A percentile compares a stretch with the other conserved stretches of the same genome.
phyloP scores from a whole-genome alignment of 148 eudicot species.

The Simmondsia chinensis region DNA sequence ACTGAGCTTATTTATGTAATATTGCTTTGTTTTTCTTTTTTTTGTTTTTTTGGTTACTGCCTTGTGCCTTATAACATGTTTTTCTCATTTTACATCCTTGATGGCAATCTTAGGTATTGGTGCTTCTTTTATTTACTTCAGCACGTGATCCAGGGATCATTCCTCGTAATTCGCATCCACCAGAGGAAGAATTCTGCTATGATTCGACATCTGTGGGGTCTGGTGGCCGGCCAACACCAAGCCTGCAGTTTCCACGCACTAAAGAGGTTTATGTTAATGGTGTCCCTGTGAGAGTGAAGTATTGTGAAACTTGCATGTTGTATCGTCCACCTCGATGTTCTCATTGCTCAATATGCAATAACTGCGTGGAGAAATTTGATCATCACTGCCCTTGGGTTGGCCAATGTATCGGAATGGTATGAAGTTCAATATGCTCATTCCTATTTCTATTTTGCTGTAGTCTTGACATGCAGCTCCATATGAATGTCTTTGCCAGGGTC shows the following conservation, averaged over 20 bases:
- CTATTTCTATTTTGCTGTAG: not conserved
- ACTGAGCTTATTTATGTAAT: no score
- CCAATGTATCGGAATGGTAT: constrained; percentile 58
- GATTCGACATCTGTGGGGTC: constrained; percentile 29
- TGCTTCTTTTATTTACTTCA: constrained; percentile 46
- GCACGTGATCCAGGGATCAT: constrained; percentile 63
- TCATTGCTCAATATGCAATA: constrained; percentile 56
- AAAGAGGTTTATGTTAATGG: constrained; percentile 47
- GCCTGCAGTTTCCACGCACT: constrained; percentile 36
- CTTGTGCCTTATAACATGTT: no score
- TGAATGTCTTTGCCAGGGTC: no score
- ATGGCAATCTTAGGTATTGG: constrained; percentile 32
- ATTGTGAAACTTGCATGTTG: constrained; percentile 65
- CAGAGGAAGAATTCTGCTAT: constrained; percentile 42
- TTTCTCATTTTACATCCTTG: constrained; percentile 3
- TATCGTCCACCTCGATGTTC: constrained; percentile 72
- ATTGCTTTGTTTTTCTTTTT: not conserved
- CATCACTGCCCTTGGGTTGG: constrained; percentile 74
- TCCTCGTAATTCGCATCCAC: constrained; percentile 55
- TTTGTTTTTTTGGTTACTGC: constrained; percentile 10
- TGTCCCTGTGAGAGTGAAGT: constrained; percentile 40
- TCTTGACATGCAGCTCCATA: no score
- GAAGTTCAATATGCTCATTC: not conserved
- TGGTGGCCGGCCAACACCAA: constrained; percentile 39
- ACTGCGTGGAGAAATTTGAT: constrained; percentile 59